Conservation (phyloP, 495 filamentous ascomycete genomes). For the Trichoderma reesei region DNA sequence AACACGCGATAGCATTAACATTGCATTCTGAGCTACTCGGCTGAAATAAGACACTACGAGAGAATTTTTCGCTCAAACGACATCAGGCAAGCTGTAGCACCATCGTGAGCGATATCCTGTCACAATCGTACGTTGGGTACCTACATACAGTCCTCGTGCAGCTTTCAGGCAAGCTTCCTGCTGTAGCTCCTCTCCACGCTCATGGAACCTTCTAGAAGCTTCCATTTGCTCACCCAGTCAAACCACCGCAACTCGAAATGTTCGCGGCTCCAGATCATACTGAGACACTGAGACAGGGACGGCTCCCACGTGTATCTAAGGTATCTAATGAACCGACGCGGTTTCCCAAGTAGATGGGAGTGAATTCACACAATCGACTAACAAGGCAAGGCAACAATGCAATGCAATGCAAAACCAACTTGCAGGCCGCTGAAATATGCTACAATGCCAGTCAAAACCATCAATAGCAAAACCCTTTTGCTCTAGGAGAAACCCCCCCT, state of each 20-base stretch:
- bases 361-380: too few relatives aligned
- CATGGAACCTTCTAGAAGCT: slow-evolving; percentile 5
- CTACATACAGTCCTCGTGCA: background rate
- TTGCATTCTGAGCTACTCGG: too few relatives aligned
- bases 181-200: too few relatives aligned
- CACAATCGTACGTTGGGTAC: too few relatives aligned
- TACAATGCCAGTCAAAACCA: background rate
- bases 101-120: background rate
- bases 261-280: background rate
- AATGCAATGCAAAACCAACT: background rate
- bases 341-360: too few relatives aligned
- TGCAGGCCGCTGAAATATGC: background rate
- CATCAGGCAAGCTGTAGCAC: background rate
- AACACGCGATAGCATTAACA: too few relatives aligned
- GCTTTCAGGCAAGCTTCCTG: background rate
- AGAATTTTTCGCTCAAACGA: too few relatives aligned
- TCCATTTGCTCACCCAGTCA: background rate
- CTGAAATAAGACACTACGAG: too few relatives aligned
- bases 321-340: too few relatives aligned
- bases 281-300: background rate
- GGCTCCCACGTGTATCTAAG: too few relatives aligned
- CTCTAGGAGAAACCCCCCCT: too few relatives aligned
- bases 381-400: background rate
- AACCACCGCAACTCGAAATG: background rate
- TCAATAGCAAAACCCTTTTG: background rate